phyloP scores from a whole-genome alignment of 305 asterid species.

The Fraxinus paxiana region DNA sequence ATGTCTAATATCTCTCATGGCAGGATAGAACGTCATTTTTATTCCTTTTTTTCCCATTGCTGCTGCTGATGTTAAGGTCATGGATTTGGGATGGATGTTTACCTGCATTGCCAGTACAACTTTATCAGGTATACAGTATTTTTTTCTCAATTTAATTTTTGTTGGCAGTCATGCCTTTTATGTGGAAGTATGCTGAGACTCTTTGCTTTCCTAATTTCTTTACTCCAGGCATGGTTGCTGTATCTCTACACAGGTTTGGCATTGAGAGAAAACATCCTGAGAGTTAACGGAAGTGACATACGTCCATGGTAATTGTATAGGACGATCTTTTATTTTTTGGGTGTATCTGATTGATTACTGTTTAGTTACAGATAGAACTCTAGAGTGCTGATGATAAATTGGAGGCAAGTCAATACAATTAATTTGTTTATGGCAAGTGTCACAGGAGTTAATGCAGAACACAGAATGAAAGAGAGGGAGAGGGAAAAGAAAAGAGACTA shows the following conservation, averaged over 20 bases:
- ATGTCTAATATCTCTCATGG: conserved; percentile 25
- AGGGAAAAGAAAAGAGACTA: not conserved
- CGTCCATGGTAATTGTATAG: conserved; percentile 80
- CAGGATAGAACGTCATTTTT: conserved; percentile 95
- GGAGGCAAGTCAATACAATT: not conserved
- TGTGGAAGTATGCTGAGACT: conserved; percentile 16
- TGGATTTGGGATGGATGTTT: conserved; percentile 89
- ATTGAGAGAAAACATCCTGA: conserved; percentile 86
- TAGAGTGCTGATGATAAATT: not conserved
- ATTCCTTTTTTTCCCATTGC: conserved; percentile 73
- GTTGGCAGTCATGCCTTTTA: not conserved
- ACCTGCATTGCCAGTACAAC: conserved; percentile 94
- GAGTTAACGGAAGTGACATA: conserved; percentile 97
- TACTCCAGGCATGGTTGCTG: conserved; percentile 89
- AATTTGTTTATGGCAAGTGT: not conserved
- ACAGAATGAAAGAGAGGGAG: not conserved
- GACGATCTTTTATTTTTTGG: not conserved
- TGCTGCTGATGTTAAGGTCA: conserved; percentile 68
- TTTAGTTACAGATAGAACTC: not conserved
- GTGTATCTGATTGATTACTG: not conserved
- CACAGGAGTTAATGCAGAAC: not conserved
- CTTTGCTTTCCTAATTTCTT: conserved; percentile 9
- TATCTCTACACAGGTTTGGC: conserved; percentile 93
- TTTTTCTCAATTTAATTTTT: conserved; percentile 12
- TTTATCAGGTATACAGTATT: conserved; percentile 66